phyloP scores from a whole-genome alignment of 805 yeast species.

The Kuraishia molischiana region DNA sequence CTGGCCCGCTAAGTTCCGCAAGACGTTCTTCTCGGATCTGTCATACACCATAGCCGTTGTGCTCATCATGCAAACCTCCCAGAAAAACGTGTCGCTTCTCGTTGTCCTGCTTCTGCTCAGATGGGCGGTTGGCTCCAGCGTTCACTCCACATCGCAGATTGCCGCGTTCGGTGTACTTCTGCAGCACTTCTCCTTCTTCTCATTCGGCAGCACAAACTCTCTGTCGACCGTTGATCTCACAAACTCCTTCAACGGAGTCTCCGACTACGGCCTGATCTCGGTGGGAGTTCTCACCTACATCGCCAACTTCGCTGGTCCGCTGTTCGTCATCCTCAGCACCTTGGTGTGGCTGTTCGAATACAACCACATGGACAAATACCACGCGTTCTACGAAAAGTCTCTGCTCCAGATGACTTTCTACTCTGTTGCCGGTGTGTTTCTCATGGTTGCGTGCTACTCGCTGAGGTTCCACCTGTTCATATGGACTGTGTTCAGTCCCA shows the following conservation, averaged over 20 bases:
- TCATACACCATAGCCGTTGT: conserved; percentile 26
- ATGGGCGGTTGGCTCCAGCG: conserved; percentile 7
- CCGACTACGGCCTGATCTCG: conserved; percentile 52
- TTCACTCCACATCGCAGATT: not conserved
- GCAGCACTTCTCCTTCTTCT: conserved; percentile 75
- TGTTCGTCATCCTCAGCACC: conserved; percentile 63
- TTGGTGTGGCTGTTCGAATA: conserved; percentile 28
- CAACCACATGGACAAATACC: conserved; percentile 8
- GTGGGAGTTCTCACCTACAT: conserved; percentile 76
- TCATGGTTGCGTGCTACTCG: conserved; percentile 59
- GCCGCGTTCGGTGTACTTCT: conserved; percentile 28
- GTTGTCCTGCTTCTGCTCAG: conserved; percentile 22
- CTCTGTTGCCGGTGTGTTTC: conserved; percentile 44
- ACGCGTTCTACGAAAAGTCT: conserved; percentile 12
- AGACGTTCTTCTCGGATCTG: conserved; percentile 21
- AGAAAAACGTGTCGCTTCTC: conserved; percentile 44
- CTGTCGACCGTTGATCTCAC: conserved; percentile 85
- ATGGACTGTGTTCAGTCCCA: conserved; percentile 98
- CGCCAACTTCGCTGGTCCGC: conserved; percentile 80
- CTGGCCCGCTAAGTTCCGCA: not conserved
- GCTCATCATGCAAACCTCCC: conserved; percentile 45
- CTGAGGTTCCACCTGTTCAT: conserved; percentile 83
- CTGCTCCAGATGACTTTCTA: conserved; percentile 42
- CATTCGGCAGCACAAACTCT: conserved; percentile 86
- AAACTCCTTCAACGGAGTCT: conserved; percentile 85